phyloP scores from a whole-genome alignment of 441 rosid species.

The Brassica hybrid region DNA sequence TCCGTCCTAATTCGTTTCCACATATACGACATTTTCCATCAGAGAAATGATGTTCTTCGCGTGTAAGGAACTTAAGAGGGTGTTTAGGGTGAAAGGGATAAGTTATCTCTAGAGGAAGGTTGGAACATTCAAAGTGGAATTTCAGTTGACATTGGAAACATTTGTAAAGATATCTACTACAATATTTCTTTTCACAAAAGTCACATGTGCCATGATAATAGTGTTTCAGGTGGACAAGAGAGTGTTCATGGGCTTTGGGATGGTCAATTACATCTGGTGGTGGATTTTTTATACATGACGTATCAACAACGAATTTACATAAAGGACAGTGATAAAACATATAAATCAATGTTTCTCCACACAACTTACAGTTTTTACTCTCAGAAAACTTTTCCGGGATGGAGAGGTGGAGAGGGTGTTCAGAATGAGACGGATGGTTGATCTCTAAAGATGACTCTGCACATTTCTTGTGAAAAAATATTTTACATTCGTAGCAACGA shows the following conservation, averaged over 20 bases:
- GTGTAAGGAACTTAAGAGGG: neutral
- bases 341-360: neutral
- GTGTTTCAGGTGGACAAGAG: neutral
- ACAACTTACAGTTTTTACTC: neutral
- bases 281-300: neutral
- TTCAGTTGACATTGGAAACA: neutral
- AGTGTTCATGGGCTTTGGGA: neutral
- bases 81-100: neutral
- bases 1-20: neutral
- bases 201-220: neutral
- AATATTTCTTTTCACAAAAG: neutral
- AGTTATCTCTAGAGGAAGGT: neutral
- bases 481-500: neutral
- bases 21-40: neutral
- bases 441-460: neutral
- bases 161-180: neutral
- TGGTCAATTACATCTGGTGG: neutral
- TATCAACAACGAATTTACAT: neutral
- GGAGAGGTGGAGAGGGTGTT: neutral
- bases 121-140: neutral
- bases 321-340: neutral
- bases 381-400: neutral
- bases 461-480: neutral
- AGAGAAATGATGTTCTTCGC: neutral
- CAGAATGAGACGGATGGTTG: neutral